Evolutionary conservation across 345 rosid genomes (phyloP), one percentile per base, ranked within the genome.

Genomic region (Rhodamnia argentea): DNA sequence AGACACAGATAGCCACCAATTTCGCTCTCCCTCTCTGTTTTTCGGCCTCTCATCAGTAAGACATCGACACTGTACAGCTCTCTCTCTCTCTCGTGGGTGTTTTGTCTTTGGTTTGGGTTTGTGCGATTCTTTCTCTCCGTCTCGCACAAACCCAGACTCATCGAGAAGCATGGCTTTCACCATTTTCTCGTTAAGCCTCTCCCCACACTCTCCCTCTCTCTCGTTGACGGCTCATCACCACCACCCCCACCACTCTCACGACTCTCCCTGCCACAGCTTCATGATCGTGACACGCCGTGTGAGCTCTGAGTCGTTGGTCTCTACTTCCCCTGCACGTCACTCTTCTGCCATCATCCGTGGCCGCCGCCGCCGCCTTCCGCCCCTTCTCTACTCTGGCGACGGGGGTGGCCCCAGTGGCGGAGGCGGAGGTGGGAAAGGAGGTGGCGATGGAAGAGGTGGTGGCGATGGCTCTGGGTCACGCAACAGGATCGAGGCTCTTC

Each of bases 401-500:
- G 92, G 90, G 18, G 90, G 86, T 7, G 89, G 90, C 20, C 78
- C 53, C 13, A 88, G 84, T 6, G 87, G 86, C 24, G 53, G 40
- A 13, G 86, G 74, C 14, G 89, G 89, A 13, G 89, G 90, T 1
- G 86, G 87, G 0, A 84, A 89, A 0, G 87, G 90, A 0, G 87
- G 87, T 0, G 83, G 87, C 2, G 7, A 4, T 42, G 44, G 44
- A 42, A 42, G 44, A 42, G 88, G 90, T 0, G 91, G 90, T 0
- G 90, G 75, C 4, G 91, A 85, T 52, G 92, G 87, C 53, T 92
- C 88, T 16, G 85, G 83, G 57, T 88, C 86, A 62, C 92, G 90
- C 76, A 91, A 94, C 87, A 83, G 89, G 53, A 64, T 87, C 0
- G 96, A 92, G 62, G 92, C 94, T 44, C 82, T 90, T 51, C 88